Base-by-base conservation (phyloP, 2,329 filamentous ascomycete genomes). In the Pyrenophora tritici-repentis region DNA sequence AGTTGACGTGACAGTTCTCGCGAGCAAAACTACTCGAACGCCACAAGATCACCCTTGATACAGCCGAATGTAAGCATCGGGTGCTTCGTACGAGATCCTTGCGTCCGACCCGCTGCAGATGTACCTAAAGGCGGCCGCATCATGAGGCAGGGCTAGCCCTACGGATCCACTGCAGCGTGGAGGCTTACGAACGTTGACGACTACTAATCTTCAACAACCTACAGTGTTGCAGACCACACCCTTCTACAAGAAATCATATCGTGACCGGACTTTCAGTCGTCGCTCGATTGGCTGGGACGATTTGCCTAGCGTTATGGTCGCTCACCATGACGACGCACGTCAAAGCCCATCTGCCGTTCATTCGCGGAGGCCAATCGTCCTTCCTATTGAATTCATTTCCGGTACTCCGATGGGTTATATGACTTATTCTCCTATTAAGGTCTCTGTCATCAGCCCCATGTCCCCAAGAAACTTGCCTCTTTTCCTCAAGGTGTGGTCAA, bases 271-370 rank as follows among this genome's bases (percentile, higher is more conserved):
- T 20, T 14, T 35, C 26, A 20, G 24, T 20, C 14, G 29, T 37
- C 47, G 39, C 40, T 47, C 42, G 31, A 65, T 63, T 68, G 61
- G 62, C 50, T 31, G 53, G 35, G 39, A 18, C 24, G 42, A 18
- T 31, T 29, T 14, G 29, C 39, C 33, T 48, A 46, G 49, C 49
- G 41, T 47, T 56, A 56, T 56, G 41, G 31, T 46, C 22, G 55
- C 42, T 37, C 47, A 41, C 50, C 57, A 57, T 50, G 46, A 58
- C 53, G 36, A 43, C 56, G 53, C 61, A 61, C 47, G 54, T 18
- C 33, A 17, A 29, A 13, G 17, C 14, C 20, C 20, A 35, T 26
- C 13, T 6, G 16, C n/a, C 33, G 43, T 26, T 50, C 26, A 50
- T 59, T 55, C 42, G 46, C 16, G 14, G 14, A 20, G 14, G 17